phyloP scores from a whole-genome alignment of 139 green algal genomes.

The Micractinium conductrix region DNA sequence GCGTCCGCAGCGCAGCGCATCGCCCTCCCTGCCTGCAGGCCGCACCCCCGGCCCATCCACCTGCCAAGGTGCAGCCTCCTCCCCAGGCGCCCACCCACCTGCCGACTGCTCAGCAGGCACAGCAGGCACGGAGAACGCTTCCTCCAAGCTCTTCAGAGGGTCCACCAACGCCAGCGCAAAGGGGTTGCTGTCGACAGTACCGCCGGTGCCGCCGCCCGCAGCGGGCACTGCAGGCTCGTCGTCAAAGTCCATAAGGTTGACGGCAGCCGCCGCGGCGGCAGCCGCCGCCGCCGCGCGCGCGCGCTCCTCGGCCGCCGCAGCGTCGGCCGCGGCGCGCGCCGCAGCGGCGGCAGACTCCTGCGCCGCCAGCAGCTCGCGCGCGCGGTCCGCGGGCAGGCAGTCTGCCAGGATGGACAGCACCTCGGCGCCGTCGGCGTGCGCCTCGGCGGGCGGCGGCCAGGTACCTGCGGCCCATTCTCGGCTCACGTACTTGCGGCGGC shows the following conservation, averaged over 20 bases:
- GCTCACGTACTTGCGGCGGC: slow-evolving; percentile 51
- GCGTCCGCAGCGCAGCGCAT: too few species aligned
- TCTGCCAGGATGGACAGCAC: slow-evolving; percentile 16
- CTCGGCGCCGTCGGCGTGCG: background rate
- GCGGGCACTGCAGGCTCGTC: background rate
- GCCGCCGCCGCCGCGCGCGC: background rate
- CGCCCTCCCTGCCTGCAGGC: too few species aligned
- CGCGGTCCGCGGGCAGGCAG: background rate
- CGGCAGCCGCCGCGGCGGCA: background rate
- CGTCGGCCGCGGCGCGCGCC: background rate
- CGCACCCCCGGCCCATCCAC: too few species aligned
- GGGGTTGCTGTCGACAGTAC: background rate
- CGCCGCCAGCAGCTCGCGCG: background rate
- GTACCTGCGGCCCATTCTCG: slow-evolving; percentile 8
- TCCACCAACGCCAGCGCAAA: background rate
- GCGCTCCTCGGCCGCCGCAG: background rate
- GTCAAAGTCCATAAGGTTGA: slow-evolving; percentile 43
- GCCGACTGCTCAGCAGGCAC: too few species aligned
- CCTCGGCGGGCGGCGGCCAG: slow-evolving; percentile 31
- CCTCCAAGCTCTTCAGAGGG: slow-evolving; percentile 9
- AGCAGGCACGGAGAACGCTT: background rate
- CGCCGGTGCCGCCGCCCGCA: background rate
- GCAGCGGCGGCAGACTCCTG: background rate
- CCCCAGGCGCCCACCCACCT: too few species aligned
- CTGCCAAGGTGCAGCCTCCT: too few species aligned